These are phyloP conservation scores for Bolboschoenus planiculmis DNA, from an alignment of 176 grass and related monocot genomes.

Conservation along the genomic window DNA sequence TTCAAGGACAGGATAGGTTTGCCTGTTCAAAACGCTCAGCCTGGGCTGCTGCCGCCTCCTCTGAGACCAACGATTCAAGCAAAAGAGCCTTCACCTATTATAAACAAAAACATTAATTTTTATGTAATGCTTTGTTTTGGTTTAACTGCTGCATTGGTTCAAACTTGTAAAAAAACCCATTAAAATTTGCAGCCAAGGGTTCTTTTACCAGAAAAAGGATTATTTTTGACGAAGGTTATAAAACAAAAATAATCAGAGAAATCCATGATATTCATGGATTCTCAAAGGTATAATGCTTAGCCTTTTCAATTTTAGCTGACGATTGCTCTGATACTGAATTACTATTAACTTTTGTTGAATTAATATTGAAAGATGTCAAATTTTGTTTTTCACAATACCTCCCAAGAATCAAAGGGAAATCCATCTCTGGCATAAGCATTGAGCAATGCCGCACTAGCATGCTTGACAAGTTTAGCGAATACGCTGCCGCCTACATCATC, in stretches of 20 bases:
- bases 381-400: constrained; percentile 14
- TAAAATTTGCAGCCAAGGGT: neutral
- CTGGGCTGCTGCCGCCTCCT: constrained; percentile 55
- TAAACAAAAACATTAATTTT: neutral
- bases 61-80: constrained; percentile 67
- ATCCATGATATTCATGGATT: neutral
- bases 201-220: neutral
- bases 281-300: neutral
- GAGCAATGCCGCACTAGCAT: constrained; percentile 71
- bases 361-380: neutral
- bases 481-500: constrained; percentile 50
- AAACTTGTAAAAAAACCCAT: neutral
- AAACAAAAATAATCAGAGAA: neutral
- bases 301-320: neutral
- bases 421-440: constrained; percentile 62
- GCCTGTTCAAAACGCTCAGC: constrained; percentile 74
- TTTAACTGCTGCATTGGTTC: neutral
- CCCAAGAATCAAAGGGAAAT: constrained; percentile 80
- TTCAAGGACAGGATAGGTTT: constrained; percentile 55
- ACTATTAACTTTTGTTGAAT: neutral
- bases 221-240: neutral
- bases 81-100: constrained; percentile 62
- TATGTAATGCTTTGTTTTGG: neutral
- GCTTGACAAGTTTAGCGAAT: constrained; percentile 74
- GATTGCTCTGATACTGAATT: too few relatives aligned